phyloP scores from a whole-genome alignment of 176 grass and related monocot genomes.

The Echinochloa phyllopogon region DNA sequence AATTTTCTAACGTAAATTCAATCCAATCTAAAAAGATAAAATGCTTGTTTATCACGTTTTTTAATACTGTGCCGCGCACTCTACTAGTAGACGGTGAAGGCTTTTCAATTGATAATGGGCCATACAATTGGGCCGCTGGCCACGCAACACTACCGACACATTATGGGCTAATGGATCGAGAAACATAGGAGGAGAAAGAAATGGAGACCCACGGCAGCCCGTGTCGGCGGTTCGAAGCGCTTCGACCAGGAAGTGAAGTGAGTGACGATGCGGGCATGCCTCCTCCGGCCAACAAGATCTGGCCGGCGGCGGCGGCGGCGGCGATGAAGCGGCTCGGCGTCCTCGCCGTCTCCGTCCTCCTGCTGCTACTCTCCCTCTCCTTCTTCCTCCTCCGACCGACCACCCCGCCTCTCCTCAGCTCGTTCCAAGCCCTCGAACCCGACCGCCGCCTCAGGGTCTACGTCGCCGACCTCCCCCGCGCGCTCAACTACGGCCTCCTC shows the following conservation, averaged over 20 bases:
- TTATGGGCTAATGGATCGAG: background rate
- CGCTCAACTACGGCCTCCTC: slow-evolving; percentile 87
- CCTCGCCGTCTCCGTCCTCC: slow-evolving; percentile 41
- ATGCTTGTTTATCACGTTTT: no score
- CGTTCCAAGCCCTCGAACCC: background rate
- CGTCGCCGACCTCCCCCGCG: slow-evolving; percentile 77
- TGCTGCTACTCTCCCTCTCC: slow-evolving; percentile 44
- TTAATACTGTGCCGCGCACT: no score
- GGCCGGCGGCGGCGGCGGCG: background rate
- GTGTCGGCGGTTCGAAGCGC: background rate
- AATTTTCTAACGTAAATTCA: no score
- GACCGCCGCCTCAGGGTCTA: slow-evolving; percentile 62
- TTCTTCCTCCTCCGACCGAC: slow-evolving; percentile 46
- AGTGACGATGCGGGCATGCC: background rate
- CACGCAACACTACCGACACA: background rate
- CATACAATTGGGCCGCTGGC: background rate
- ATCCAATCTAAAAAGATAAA: no score
- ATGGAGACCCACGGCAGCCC: background rate
- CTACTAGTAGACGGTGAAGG: no score
- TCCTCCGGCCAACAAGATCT: slow-evolving; percentile 37
- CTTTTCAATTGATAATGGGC: background rate
- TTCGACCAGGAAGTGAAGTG: background rate
- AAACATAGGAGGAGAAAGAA: background rate
- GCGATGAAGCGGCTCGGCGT: slow-evolving; percentile 46
- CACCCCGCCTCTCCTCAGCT: slow-evolving; percentile 2